These are phyloP conservation scores for Candida sphagnicola DNA, from an alignment of 805 yeast genomes.

Conservation along the genomic window DNA sequence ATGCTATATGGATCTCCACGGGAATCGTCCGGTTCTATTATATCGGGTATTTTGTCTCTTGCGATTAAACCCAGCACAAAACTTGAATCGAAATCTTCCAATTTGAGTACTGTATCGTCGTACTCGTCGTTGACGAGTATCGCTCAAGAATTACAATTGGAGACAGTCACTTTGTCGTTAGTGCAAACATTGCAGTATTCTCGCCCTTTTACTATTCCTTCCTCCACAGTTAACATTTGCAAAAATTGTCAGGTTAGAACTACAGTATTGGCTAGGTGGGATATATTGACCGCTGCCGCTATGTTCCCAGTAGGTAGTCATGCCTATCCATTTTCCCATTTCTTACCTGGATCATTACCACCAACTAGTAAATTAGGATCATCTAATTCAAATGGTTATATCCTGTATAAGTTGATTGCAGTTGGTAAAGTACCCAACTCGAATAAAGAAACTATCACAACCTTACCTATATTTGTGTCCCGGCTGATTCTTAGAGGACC, in stretches of 20 bases:
- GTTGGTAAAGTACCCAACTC: conserved; percentile 30
- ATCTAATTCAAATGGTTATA: conserved; percentile 42
- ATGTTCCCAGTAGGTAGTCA: conserved; percentile 67
- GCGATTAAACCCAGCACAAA: conserved; percentile 13
- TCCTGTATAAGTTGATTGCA: conserved; percentile 78
- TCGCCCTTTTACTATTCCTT: conserved; percentile 61
- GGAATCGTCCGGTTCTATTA: conserved; percentile 80
- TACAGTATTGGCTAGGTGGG: conserved; percentile 82
- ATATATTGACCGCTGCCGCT: conserved; percentile 58
- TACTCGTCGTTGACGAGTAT: conserved; percentile 6
- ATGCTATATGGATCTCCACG: conserved; percentile 74
- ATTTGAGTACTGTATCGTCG: conserved; percentile 14
- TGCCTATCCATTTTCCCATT: conserved; percentile 87
- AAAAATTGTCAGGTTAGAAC: conserved; percentile 50
- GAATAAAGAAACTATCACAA: conserved; percentile 25
- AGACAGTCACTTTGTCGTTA: conserved; percentile 58
- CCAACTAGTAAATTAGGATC: conserved; percentile 69
- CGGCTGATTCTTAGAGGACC: conserved; percentile 79
- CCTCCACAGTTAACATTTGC: conserved; percentile 48
- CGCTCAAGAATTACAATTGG: conserved; percentile 33
- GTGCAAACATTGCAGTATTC: conserved; percentile 68
- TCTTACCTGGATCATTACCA: conserved; percentile 85
- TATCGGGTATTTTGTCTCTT: conserved; percentile 73
- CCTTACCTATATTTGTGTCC: conserved; percentile 66
- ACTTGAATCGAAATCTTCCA: conserved; percentile 9